These are phyloP conservation scores for Aspergillus sojae DNA, from an alignment of 2,329 filamentous ascomycete species.

Conservation along the genomic window DNA sequence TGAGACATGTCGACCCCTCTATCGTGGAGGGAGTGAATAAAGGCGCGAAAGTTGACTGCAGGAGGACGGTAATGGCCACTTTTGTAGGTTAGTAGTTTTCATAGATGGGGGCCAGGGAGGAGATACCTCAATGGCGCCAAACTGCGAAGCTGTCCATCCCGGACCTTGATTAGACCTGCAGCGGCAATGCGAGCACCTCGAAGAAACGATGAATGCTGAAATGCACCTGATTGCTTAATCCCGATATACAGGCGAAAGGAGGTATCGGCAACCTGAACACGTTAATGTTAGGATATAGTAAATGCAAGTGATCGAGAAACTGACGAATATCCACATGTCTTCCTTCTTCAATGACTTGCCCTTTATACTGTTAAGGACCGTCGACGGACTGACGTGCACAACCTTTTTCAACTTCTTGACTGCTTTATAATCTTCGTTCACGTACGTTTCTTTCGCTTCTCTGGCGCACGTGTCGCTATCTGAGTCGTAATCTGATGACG, in stretches of 20 bases:
- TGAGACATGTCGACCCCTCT: conserved; percentile 77
- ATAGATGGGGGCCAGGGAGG: no score
- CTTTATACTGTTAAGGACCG: conserved; percentile 76
- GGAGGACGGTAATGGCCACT: conserved; percentile 86
- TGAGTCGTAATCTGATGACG: conserved; percentile 5
- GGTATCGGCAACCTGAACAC: conserved; percentile 63
- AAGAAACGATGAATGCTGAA: conserved; percentile 89
- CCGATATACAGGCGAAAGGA: conserved; percentile 79
- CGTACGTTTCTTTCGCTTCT: conserved; percentile 55
- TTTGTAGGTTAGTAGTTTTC: not conserved
- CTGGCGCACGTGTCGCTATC: conserved; percentile 44
- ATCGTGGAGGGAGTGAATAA: conserved; percentile 72
- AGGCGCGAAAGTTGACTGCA: conserved; percentile 78
- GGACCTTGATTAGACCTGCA: conserved; percentile 83
- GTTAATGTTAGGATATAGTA: not conserved
- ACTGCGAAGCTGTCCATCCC: conserved; percentile 73
- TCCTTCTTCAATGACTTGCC: conserved; percentile 74
- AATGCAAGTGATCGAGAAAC: conserved; percentile 15
- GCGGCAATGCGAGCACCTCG: conserved; percentile 79
- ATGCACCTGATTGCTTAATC: conserved; percentile 84
- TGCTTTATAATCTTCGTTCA: conserved; percentile 62
- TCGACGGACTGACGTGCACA: conserved; percentile 69
- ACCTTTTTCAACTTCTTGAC: conserved; percentile 64
- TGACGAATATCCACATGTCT: conserved; percentile 88
- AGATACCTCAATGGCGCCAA: conserved; percentile 62